A percentile compares a stretch with the other conserved stretches of the same genome.
These are phyloP conservation scores for Helminthosporium solani DNA, from an alignment of 2,329 filamentous ascomycete species.

Conservation along the genomic window DNA sequence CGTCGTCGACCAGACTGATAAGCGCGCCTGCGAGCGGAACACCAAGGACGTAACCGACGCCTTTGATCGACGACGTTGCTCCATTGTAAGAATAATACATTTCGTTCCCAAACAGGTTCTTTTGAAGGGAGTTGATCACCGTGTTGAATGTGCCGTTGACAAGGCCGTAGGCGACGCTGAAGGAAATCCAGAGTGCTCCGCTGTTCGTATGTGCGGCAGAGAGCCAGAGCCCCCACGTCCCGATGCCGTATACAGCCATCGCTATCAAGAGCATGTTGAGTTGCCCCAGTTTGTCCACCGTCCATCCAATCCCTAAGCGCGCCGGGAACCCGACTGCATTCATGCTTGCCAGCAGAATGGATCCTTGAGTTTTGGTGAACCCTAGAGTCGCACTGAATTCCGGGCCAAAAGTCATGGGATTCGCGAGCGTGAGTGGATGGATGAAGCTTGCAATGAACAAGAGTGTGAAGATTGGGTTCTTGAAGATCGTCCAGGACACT, in stretches of 20 bases:
- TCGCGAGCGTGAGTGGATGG: constrained; percentile 49
- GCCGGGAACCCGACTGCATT: constrained; percentile 51
- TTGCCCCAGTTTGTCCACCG: constrained; percentile 50
- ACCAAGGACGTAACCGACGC: constrained; percentile 20
- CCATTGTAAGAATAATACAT: constrained; percentile 24
- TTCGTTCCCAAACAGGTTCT: constrained; percentile 22
- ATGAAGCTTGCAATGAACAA: constrained; percentile 40
- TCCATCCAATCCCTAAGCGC: constrained; percentile 48
- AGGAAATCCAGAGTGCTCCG: constrained; percentile 17
- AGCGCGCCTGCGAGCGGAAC: constrained; percentile 23
- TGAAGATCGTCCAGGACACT: constrained; percentile 42
- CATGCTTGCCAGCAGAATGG: constrained; percentile 48
- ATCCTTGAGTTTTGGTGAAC: constrained; percentile 44
- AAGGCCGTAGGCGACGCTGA: constrained; percentile 22
- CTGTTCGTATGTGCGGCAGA: constrained; percentile 12
- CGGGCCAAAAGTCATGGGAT: constrained; percentile 52
- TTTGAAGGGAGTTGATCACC: constrained; percentile 21
- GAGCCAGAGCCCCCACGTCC: constrained; percentile 23
- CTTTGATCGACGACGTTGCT: constrained; percentile 18
- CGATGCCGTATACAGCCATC: constrained; percentile 13
- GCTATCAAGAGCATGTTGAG: constrained; percentile 51
- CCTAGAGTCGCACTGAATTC: constrained; percentile 51
- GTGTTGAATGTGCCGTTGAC: constrained; percentile 18
- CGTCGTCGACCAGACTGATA: constrained; percentile 13
- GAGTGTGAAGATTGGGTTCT: constrained; percentile 46